Base-by-base conservation (phyloP, 1,139 yeast genomes). In the Taiozyma sp. region DNA sequence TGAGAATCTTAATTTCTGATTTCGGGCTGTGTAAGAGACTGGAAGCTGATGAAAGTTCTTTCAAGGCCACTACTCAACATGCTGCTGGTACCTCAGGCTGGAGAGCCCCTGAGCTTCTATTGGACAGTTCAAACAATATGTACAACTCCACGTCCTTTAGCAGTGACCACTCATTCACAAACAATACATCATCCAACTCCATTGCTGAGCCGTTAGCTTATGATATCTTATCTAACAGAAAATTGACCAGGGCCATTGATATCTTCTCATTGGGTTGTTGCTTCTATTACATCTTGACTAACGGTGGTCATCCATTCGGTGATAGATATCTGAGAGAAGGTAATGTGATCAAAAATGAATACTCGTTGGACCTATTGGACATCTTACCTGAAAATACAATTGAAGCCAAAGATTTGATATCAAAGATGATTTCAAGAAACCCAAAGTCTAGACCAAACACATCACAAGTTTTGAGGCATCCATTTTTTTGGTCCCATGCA, bases 81-180 rank as follows among this genome's bases (percentile, higher is more conserved):
- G 96, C 96, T 12, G 96, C 97, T 0, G 99, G 99, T 2, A 93
- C 99, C 0, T 81, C 93, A 8, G 99, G 99, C 1, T 93, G 99
- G 99, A 79, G 98, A 60, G 98, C 99, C 0, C 99, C 99, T 0
- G 99, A 93, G 65, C 72, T 93, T 39, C 70, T 89, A 43, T 72
- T 81, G 41, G 80, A 72, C 32, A 72, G 67, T 59, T 41, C 52
- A 41, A 43, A 47, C 51, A n/a, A 57, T 19, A 43, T 50, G 32
- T 51, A 46, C 48, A 50, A 53, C 38, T 48, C 52, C 3, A 39
- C 51, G 28, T 55, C 64, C 4, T 36, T 56, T 4, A 48, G 45
- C 30, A 59, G 61, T 50, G 63, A 61, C 1, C 57, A 54, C 42
- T 61, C 65, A 2, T 50, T 56, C 41, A 59, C 65, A 1, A 45